Evolutionary conservation across 2,329 filamentous ascomycete species (phyloP), one percentile per base, ranked within the genome.

Genomic region (Cladosporium sp.): DNA sequence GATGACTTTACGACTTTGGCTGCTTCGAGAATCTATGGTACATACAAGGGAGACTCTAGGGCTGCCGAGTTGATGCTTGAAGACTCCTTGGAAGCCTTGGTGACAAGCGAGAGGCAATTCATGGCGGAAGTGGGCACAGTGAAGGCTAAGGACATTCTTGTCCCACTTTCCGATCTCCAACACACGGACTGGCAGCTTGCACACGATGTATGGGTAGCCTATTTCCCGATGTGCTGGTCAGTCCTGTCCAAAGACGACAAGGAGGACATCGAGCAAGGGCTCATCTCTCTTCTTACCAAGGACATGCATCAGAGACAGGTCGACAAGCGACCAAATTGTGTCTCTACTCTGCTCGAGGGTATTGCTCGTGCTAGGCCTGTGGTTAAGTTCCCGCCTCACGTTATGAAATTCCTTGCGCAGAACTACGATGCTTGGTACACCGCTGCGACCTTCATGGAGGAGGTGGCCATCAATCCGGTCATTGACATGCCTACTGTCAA

Each of bases 341-440:
- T 99, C 2, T 90, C 97, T 69, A 94, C 92, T 7, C 81, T 99
- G 59, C 82, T 99, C 5, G 90, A 96, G 67, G 94, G 91, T 40
- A 88, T 90, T 37, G 90, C 92, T 14, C 89, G 88, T 68, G 87
- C 92, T 1, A 89, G 84, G 76, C 93, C 94, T 0, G 84, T 90
- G 20, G 95, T 94, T 75, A 96, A 94, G 75, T 86, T 99, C 51
- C 94, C 94, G 6, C 91, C 94, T 0, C 94, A 99, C 69, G 91
- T 97, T 38, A 86, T 99, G 77, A 99, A 99, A 71, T 97, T 92
- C 67, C 84, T 95, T 58, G 93, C 92, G 19, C 90, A 90, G 72
- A 96, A 91, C 0, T 99, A 96, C 71, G 92, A 97, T 73, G 90
- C 88, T 0, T 99, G 94, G 95, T 99, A 99, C 71, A 92, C 91